Base-by-base conservation (phyloP, 2,329 filamentous ascomycete genomes). In the Colletotrichum acutatum region DNA sequence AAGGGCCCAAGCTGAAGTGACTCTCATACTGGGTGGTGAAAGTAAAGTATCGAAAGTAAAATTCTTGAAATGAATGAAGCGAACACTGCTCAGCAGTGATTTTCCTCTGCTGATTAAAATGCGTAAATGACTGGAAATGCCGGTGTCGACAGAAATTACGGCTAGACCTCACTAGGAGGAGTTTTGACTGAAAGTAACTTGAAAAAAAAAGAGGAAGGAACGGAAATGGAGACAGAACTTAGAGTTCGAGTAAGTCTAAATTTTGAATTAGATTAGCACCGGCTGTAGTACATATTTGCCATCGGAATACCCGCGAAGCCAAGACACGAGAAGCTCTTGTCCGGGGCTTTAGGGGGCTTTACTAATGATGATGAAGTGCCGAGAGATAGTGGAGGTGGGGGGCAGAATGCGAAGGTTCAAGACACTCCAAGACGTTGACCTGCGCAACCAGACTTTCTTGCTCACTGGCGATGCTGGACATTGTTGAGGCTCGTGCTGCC, bases 61-160 rank as follows among this genome's bases (percentile, higher is more conserved):
- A 46, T 22, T 28, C 16, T 6, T 32, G 26, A 46, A 70, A 57
- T 58, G 71, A 72, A 46, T 28, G 66, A 61, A 70, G 19, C 34
- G 46, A 65, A 30, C 46, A 71, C 71, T 66, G 71, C 46, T 65
- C 71, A 70, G 56, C 71, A 72, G 71, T 70, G 71, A 57, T 12
- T 28, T 28, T 28, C 19, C 30, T n/a, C 11, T 5, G 16, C 8
- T n/a, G 19, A 71, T 65, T 70, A 72, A 56, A 66, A 60, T 57
- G 16, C n/a, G 53, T 72, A 60, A 70, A 71, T 70, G 66, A 70
- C 53, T 58, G 70, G 28, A 60, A 72, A 42, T 32, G 66, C 71
- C 71, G 56, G 28, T 61, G 28, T 56, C 28, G 37, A 65, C 4
- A 46, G 30, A 59, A 56, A 53, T 64, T 24, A 70, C 70, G 66